These are phyloP conservation scores for Camelina laxa DNA, from an alignment of 345 rosid genomes.

Conservation along the genomic window DNA sequence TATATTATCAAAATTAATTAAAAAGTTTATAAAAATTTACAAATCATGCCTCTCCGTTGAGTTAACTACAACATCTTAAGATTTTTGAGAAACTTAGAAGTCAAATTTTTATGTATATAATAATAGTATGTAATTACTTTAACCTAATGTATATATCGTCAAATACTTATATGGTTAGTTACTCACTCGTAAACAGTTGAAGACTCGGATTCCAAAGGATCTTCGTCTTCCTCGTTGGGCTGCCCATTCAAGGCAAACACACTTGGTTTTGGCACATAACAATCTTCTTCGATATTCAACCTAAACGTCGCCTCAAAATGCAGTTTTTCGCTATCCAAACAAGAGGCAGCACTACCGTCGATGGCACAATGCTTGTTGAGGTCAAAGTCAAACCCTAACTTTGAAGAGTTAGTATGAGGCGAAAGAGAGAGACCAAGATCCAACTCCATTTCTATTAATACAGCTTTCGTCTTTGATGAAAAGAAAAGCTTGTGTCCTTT, in stretches of 20 bases:
- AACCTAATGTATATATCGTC: background rate
- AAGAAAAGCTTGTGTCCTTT: constrained; percentile 21
- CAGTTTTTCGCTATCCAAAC: constrained; percentile 12
- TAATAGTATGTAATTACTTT: background rate
- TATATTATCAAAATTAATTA: constrained; percentile 31
- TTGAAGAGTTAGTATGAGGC: constrained; percentile 29
- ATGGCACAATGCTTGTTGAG: constrained; percentile 32
- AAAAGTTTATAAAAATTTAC: background rate
- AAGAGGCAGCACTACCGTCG: constrained; percentile 9
- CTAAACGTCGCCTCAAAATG: constrained; percentile 7
- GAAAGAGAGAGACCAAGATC: constrained; percentile 47
- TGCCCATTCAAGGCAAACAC: constrained; percentile 47
- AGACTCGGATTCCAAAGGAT: constrained; percentile 41
- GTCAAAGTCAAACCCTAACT: constrained; percentile 33
- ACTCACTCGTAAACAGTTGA: constrained; percentile 51
- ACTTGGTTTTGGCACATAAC: constrained; percentile 4
- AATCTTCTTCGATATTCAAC: background rate
- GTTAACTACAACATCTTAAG: constrained; percentile 3
- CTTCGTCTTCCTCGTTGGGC: constrained; percentile 60
- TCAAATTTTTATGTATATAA: background rate
- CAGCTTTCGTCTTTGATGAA: constrained; percentile 30
- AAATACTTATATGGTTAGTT: background rate
- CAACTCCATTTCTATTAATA: constrained; percentile 33
- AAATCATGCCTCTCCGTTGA: background rate
- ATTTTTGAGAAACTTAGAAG: background rate